Conservation (phyloP, 257 asterid species). For the Henckelia pumila region DNA sequence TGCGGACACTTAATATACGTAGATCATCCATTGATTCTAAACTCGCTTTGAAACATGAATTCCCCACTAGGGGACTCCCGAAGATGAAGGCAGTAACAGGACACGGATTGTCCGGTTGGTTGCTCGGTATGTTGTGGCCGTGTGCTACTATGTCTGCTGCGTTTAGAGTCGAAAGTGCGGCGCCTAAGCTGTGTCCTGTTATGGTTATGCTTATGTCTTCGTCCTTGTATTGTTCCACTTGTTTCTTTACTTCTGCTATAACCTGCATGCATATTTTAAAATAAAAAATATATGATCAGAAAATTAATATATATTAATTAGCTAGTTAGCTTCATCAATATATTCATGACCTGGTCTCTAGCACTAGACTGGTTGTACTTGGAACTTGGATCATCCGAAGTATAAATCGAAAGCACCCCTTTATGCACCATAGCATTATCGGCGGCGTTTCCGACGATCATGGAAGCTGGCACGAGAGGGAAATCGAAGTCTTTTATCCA, state of each 20-base stretch:
- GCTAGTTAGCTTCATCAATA: no score
- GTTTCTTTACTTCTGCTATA: slow-evolving; percentile 33
- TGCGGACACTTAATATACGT: slow-evolving; percentile 32
- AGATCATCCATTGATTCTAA: slow-evolving; percentile 27
- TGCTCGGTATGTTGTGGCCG: slow-evolving; percentile 31
- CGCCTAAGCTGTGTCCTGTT: slow-evolving; percentile 70
- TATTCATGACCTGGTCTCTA: slow-evolving; percentile 48
- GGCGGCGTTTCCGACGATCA: slow-evolving; percentile 28
- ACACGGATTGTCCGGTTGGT: slow-evolving; percentile 23
- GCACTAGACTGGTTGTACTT: slow-evolving; percentile 34
- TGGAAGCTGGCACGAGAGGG: slow-evolving; percentile 31
- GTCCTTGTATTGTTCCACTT: slow-evolving; percentile 33
- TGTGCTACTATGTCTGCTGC: slow-evolving; percentile 56
- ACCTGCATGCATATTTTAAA: no score
- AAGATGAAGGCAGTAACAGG: slow-evolving; percentile 49
- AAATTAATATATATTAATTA: no score
- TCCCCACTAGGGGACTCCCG: slow-evolving; percentile 48
- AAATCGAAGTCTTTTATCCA: slow-evolving; percentile 57
- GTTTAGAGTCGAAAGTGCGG: slow-evolving; percentile 45
- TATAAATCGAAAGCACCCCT: slow-evolving; percentile 39
- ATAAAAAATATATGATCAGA: no score
- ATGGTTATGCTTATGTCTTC: slow-evolving; percentile 63
- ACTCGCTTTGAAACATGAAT: slow-evolving; percentile 19
- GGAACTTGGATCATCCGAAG: slow-evolving; percentile 24
- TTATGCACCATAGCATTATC: slow-evolving; percentile 26